A percentile compares a stretch with the other conserved stretches of the same genome.
Conservation (phyloP, 345 rosid genomes). For the Adansonia digitata region DNA sequence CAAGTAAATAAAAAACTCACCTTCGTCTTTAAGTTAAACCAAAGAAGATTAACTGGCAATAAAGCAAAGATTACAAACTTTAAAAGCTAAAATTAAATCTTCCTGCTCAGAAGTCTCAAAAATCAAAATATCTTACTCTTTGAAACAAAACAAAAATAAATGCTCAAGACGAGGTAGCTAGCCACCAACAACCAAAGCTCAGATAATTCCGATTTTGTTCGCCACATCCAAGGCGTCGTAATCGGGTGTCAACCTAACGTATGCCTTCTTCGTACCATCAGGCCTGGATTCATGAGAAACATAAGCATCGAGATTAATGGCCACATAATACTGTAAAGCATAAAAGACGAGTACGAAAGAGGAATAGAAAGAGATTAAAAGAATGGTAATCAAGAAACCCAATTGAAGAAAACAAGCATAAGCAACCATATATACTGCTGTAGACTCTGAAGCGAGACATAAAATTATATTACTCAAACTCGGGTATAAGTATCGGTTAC, state of each 20-base stretch:
- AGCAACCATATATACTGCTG: not conserved
- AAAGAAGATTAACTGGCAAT: not conserved
- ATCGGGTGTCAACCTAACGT: constrained; percentile 87
- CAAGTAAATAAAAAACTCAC: not conserved
- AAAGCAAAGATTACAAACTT: not conserved
- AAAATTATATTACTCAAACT: too few relatives aligned
- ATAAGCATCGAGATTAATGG: not conserved
- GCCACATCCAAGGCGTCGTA: constrained; percentile 91
- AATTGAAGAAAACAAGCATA: not conserved
- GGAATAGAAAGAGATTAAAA: not conserved
- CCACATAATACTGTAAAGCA: not conserved
- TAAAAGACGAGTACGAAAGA: not conserved
- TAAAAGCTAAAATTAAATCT: not conserved
- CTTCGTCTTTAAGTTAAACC: not conserved
- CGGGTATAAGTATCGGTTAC: too few relatives aligned
- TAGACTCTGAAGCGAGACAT: not conserved
- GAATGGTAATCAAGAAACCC: not conserved
- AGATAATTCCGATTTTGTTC: constrained; percentile 92
- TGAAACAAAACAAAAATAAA: constrained; percentile 7
- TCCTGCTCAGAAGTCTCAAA: constrained; percentile 3
- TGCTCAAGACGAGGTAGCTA: not conserved
- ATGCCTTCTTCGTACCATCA: constrained; percentile 91
- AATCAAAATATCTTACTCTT: constrained; percentile 10
- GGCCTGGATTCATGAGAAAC: constrained; percentile 45
- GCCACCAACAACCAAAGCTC: constrained; percentile 8